Conservation (phyloP, 768 basidiomycete species). For the Piloderma croceum region DNA sequence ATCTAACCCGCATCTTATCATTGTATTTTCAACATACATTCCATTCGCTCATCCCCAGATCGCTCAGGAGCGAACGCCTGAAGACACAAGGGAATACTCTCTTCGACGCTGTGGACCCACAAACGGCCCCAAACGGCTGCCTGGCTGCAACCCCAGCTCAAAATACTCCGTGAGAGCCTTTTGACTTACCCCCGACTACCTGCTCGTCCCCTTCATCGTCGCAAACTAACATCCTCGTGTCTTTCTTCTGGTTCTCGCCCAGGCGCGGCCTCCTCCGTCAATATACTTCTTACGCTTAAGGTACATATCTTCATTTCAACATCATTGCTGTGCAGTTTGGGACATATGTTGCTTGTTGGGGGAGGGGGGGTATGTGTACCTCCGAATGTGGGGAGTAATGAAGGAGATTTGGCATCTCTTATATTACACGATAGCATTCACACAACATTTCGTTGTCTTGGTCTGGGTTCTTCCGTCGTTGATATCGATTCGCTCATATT, state of each 20-base stretch:
- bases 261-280: constrained; percentile 72
- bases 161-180: constrained; percentile 22
- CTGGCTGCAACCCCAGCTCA: constrained; percentile 38
- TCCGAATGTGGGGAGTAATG: constrained; percentile 32
- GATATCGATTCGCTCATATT: neutral
- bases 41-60: too few relatives aligned
- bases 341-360: constrained; percentile 5
- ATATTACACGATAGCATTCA: constrained; percentile 7
- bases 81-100: constrained; percentile 4
- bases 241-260: constrained; percentile 14
- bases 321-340: constrained; percentile 3
- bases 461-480: constrained; percentile 10
- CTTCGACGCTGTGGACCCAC: constrained; percentile 43
- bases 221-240: constrained; percentile 6
- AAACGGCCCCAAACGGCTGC: constrained; percentile 39
- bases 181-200: constrained; percentile 12
- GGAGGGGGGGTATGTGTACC: constrained; percentile 14
- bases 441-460: constrained; percentile 22
- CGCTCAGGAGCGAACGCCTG: neutral
- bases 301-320: constrained; percentile 30
- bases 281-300: constrained; percentile 52
- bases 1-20: constrained; percentile 5
- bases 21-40: constrained; percentile 4
- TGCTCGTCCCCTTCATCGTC: constrained; percentile 3
- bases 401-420: constrained; percentile 4